phyloP scores from a whole-genome alignment of 2,329 filamentous ascomycete genomes.

The Botrytis sinoallii region DNA sequence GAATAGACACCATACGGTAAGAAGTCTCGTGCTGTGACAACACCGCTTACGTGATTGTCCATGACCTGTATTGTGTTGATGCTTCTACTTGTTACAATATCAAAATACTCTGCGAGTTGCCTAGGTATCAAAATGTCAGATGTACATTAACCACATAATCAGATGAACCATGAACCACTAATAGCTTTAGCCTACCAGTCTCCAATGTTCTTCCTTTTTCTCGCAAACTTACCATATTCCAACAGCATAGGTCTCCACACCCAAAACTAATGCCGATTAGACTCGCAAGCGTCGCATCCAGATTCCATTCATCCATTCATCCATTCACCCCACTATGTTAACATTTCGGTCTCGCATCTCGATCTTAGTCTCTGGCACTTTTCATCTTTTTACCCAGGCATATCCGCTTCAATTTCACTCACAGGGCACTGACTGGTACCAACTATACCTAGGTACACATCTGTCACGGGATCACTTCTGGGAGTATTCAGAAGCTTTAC shows the following conservation, averaged over 20 bases:
- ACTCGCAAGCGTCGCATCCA: background rate
- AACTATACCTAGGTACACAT: background rate
- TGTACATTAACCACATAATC: background rate
- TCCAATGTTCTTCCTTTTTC: background rate
- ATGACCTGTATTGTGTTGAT: background rate
- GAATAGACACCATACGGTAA: background rate
- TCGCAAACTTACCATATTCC: background rate
- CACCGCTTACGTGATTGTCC: background rate
- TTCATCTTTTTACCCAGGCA: background rate
- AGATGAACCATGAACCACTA: background rate
- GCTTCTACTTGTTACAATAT: background rate
- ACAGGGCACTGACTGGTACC: background rate
- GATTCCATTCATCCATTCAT: no score
- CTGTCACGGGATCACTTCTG: no score
- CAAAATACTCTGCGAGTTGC: background rate
- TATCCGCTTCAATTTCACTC: background rate
- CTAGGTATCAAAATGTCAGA: background rate
- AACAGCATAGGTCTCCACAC: background rate
- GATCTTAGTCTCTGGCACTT: background rate
- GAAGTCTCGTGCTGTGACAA: background rate
- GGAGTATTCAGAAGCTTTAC: no score
- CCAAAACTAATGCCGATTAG: background rate
- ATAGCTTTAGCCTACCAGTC: background rate
- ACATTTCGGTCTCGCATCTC: conserved; percentile 1
- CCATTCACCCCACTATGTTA: background rate